Evolutionary conservation across 2,329 filamentous ascomycete genomes (phyloP).

Genomic region (Fusarium sp.): DNA sequence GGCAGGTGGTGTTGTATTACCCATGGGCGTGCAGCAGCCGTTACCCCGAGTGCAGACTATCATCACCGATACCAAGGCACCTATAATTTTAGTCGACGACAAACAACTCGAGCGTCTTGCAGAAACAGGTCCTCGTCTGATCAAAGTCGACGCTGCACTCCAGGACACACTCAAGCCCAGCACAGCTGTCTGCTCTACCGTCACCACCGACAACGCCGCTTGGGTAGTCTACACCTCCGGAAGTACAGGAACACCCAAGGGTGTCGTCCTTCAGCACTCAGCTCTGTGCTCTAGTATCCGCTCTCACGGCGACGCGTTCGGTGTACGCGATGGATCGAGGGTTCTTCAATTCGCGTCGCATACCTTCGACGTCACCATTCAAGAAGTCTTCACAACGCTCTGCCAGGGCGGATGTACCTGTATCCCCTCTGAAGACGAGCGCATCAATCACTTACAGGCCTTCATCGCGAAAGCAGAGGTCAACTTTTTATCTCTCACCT

Average conservation of each 20-base stretch:
- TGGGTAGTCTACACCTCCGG: conserved; percentile 2
- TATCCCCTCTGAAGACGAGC: conserved; percentile 1
- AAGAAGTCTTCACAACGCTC: background rate
- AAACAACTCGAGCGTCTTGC: background rate
- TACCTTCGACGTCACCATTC: background rate
- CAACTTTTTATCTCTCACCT: background rate
- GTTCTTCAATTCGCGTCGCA: conserved; percentile 1
- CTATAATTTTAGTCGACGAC: background rate
- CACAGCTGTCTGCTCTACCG: background rate
- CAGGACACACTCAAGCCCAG: background rate
- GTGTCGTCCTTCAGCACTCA: background rate
- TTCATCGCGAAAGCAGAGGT: background rate
- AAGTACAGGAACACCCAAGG: background rate
- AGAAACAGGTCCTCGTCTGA: background rate
- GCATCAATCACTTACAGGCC: background rate
- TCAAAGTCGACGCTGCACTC: background rate
- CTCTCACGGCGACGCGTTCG: background rate
- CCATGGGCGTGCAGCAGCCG: background rate
- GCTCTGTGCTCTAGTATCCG: background rate
- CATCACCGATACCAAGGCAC: background rate
- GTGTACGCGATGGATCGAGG: background rate
- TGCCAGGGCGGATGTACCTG: background rate
- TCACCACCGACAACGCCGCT: background rate
- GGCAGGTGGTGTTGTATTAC: background rate
- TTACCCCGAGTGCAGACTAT: background rate